Percentiles rank a stretch among this genome's conserved stretches.
Evolutionary conservation across 2,329 filamentous ascomycete species (phyloP).

Genomic region (Xylaria arbuscula): DNA sequence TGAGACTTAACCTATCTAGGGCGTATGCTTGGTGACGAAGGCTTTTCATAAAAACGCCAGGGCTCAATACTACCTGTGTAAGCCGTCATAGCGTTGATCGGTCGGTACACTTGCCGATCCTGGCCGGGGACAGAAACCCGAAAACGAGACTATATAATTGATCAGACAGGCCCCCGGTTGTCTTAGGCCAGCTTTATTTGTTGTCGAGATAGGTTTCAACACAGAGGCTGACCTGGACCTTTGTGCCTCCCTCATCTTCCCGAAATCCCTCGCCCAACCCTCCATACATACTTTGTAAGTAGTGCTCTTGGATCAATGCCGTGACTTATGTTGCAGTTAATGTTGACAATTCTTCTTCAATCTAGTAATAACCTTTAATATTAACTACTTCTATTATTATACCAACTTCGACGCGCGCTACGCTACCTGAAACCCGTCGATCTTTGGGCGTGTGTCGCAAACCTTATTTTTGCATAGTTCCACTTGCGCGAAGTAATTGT

Average conservation of each 20-base stretch:
- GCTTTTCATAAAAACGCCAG: constrained; percentile 1
- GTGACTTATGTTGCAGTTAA: background rate
- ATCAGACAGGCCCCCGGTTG: constrained; percentile 20
- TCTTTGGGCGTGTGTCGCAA: constrained; percentile 18
- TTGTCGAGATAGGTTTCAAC: background rate
- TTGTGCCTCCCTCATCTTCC: constrained; percentile 6
- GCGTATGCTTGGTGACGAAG: background rate
- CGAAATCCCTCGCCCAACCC: constrained; percentile 10
- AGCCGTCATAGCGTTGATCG: background rate
- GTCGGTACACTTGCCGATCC: background rate
- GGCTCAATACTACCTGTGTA: background rate
- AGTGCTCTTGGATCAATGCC: background rate
- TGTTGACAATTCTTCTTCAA: constrained; percentile 1
- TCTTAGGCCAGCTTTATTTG: background rate
- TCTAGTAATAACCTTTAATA: constrained; percentile 36
- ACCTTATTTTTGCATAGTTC: background rate
- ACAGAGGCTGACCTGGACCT: background rate
- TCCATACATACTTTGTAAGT: constrained; percentile 29
- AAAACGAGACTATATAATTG: constrained; percentile 30
- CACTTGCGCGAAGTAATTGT: background rate
- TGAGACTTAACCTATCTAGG: background rate
- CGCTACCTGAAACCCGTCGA: constrained; percentile 4
- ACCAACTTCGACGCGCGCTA: background rate
- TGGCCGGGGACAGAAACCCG: background rate
- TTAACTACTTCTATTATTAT: constrained; percentile 3